Conservation (phyloP, 345 rosid genomes). For the Diplotaxis tenuifolia region DNA sequence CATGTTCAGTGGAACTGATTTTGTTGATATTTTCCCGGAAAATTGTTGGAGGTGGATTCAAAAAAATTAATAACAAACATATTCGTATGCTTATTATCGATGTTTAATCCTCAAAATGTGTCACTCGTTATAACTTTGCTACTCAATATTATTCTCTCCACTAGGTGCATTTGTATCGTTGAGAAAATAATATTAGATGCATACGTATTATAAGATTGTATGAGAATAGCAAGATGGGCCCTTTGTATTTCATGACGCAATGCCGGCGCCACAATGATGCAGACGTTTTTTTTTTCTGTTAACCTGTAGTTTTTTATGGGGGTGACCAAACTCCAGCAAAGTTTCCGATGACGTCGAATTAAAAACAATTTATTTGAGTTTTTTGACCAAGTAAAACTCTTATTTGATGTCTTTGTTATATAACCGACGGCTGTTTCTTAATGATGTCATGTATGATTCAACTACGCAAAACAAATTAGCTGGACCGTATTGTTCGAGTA, state of each 20-base stretch:
- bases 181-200: conserved; percentile 2
- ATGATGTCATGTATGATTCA: conserved; percentile 25
- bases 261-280: conserved; percentile 37
- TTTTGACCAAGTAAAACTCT: conserved; percentile 21
- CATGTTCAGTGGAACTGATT: conserved; percentile 1
- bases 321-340: conserved; percentile 15
- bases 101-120: background rate
- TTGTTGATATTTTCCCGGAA: conserved; percentile 13
- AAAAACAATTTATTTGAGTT: background rate
- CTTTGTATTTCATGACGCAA: conserved; percentile 14
- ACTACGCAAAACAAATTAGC: background rate
- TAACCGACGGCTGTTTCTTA: conserved; percentile 24
- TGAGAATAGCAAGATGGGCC: conserved; percentile 37
- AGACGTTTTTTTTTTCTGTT: conserved; percentile 15
- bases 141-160: background rate
- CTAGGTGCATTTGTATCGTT: background rate
- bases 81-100: background rate
- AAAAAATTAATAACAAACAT: background rate
- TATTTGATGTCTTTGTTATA: background rate
- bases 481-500: background rate
- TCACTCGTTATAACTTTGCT: too few relatives aligned
- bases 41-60: background rate
- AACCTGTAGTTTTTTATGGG: conserved; percentile 16
- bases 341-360: background rate
- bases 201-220: conserved; percentile 31